Conservation (phyloP, 768 basidiomycete species). For the Boletellus emodensis region DNA sequence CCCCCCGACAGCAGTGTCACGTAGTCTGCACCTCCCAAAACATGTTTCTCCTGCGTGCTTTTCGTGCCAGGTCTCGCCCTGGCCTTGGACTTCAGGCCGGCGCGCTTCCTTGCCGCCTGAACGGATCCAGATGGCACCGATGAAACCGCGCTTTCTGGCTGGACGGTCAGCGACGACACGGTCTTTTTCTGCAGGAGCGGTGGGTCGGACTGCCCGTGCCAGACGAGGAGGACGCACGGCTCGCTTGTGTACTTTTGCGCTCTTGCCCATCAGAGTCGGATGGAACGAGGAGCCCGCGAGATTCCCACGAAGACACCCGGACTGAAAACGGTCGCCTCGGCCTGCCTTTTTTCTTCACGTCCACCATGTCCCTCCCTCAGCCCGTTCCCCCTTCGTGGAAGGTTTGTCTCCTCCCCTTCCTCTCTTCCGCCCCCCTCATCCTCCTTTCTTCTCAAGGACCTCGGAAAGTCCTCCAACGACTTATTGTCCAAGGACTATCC, state of each 20-base stretch:
- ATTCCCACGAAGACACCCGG: constrained; percentile 33
- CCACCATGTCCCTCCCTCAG: constrained; percentile 83
- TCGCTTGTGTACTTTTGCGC: constrained; percentile 35
- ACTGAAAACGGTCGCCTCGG: constrained; percentile 6
- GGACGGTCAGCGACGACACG: neutral
- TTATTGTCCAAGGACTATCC: constrained; percentile 90
- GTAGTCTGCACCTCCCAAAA: constrained; percentile 76
- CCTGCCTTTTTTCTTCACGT: constrained; percentile 11
- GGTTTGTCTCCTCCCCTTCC: constrained; percentile 36
- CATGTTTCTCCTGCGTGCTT: constrained; percentile 30
- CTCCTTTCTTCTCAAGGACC: constrained; percentile 52
- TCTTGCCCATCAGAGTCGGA: constrained; percentile 29
- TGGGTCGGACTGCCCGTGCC: neutral
- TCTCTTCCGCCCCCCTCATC: neutral
- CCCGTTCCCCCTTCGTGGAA: constrained; percentile 98
- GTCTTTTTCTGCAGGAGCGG: constrained; percentile 25
- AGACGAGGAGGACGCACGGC: constrained; percentile 20
- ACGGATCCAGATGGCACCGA: neutral
- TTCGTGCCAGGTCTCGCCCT: constrained; percentile 11
- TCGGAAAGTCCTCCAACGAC: constrained; percentile 97
- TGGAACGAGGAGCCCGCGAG: neutral
- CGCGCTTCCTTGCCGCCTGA: constrained; percentile 28
- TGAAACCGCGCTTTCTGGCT: constrained; percentile 4
- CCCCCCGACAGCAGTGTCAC: constrained; percentile 68
- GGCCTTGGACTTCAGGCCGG: constrained; percentile 23